phyloP scores from a whole-genome alignment of 306 rosid species.

The Dicorynia guianensis region DNA sequence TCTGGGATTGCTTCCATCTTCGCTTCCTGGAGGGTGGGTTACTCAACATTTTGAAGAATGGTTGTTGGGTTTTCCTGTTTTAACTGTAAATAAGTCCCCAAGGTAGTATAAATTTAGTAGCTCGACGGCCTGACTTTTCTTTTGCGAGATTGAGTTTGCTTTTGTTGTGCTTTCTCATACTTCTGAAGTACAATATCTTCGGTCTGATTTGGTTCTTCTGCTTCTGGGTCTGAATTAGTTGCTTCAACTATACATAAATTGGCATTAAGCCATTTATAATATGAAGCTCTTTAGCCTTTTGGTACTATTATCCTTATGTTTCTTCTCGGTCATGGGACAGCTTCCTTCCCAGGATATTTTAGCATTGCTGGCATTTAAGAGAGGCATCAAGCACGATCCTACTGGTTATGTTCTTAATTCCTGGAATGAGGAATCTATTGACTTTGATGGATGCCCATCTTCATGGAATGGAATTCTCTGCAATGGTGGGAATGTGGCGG shows the following conservation, averaged over 20 bases:
- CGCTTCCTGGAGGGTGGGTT: slow-evolving; percentile 38
- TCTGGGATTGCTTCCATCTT: slow-evolving; percentile 35
- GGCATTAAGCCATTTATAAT: slow-evolving; percentile 20
- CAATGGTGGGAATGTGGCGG: slow-evolving; percentile 93
- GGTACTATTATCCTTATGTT: slow-evolving; percentile 67
- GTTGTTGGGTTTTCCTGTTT: slow-evolving; percentile 26
- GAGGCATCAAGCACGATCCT: slow-evolving; percentile 94
- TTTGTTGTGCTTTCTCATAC: slow-evolving; percentile 27
- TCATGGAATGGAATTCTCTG: slow-evolving; percentile 96
- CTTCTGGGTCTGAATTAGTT: slow-evolving; percentile 36
- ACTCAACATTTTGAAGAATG: slow-evolving; percentile 35
- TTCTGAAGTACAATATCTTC: slow-evolving; percentile 34
- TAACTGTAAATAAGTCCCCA: slow-evolving; percentile 25
- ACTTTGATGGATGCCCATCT: slow-evolving; percentile 96
- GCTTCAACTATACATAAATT: slow-evolving; percentile 26
- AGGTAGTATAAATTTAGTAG: slow-evolving; percentile 30
- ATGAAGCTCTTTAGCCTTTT: slow-evolving; percentile 69
- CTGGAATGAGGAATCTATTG: slow-evolving; percentile 98
- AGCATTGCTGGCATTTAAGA: slow-evolving; percentile 89
- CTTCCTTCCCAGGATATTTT: slow-evolving; percentile 98
- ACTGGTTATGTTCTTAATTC: slow-evolving; percentile 84
- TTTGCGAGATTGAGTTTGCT: slow-evolving; percentile 37
- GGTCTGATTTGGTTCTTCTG: slow-evolving; percentile 25
- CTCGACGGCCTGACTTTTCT: slow-evolving; percentile 25
- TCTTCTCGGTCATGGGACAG: slow-evolving; percentile 75